Conservation (phyloP, 2,329 filamentous ascomycete species). For the Sordariomycetes sp. region DNA sequence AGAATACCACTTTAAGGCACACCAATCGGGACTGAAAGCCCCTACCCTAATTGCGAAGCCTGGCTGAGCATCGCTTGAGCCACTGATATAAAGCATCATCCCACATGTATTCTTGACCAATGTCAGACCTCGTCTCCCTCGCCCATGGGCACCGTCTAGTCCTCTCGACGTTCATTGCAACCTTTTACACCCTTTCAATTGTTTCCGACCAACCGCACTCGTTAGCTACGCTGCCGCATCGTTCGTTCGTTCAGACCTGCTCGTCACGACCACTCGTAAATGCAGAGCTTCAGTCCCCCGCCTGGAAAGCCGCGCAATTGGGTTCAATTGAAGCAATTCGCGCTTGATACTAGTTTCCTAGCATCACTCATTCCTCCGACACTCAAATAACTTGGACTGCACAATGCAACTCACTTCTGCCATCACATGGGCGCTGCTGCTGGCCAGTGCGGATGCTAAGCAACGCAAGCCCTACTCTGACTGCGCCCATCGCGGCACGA, state of each 20-base stretch:
- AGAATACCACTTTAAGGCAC: too few species aligned
- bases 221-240: not conserved
- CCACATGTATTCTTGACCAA: not conserved
- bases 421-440: not conserved
- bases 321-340: not conserved
- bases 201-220: not conserved
- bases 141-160: not conserved
- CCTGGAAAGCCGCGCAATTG: not conserved
- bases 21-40: not conserved
- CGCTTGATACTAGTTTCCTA: not conserved
- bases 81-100: not conserved
- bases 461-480: not conserved
- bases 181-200: not conserved
- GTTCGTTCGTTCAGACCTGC: not conserved
- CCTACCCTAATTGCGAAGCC: not conserved
- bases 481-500: too few species aligned
- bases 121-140: not conserved
- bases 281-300: not conserved
- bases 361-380: not conserved
- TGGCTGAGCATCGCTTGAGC: not conserved
- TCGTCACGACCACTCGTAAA: not conserved
- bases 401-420: not conserved
- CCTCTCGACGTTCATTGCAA: not conserved
- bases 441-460: not conserved
- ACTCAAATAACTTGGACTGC: not conserved